These are phyloP conservation scores for Neopestalotiopsis rosae DNA, from an alignment of 2,329 filamentous ascomycete species.

Conservation along the genomic window DNA sequence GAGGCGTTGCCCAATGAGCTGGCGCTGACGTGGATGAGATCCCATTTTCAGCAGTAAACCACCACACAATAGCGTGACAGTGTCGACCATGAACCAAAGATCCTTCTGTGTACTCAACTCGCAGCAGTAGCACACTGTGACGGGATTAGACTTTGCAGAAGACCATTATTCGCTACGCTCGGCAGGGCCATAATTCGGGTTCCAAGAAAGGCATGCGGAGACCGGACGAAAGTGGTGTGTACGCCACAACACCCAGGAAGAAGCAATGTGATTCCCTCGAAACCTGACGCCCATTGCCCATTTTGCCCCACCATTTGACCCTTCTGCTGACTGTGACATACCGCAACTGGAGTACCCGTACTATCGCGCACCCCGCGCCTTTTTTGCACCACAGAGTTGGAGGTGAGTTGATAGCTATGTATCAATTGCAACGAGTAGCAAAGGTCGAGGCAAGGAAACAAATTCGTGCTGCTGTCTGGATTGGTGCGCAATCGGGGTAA, in stretches of 20 bases:
- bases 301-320: neutral
- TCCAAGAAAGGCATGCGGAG: neutral
- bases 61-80: neutral
- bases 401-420: neutral
- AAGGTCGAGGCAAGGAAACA: too few species aligned
- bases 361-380: slow-evolving; percentile 16
- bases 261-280: neutral
- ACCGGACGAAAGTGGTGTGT: slow-evolving; percentile 7
- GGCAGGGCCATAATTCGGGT: neutral
- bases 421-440: neutral
- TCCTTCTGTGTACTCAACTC: too few species aligned
- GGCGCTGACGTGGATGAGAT: neutral
- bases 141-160: neutral
- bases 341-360: neutral
- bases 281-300: slow-evolving; percentile 1
- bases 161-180: neutral
- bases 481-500: neutral
- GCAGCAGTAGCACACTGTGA: neutral
- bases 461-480: neutral
- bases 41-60: neutral
- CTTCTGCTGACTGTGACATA: neutral
- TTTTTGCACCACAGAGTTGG: neutral
- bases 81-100: neutral
- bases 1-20: neutral
- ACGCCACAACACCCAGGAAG: slow-evolving; percentile 14